phyloP scores from a whole-genome alignment of 192 early-diverging fungal genomes.

The Coemansia sp. region DNA sequence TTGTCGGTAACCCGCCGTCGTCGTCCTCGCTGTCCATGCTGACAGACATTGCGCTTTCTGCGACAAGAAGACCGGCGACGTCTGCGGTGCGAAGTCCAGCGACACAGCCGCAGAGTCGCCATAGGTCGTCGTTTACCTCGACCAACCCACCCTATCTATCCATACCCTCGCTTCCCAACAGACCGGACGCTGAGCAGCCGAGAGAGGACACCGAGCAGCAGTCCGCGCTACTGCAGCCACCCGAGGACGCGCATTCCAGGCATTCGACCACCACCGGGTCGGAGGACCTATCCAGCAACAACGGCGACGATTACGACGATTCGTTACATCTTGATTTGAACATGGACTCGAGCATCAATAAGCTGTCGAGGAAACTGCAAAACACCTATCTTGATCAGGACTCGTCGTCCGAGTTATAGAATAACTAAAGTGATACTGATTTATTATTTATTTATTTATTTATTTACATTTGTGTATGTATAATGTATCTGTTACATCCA shows the following conservation, averaged over 20 bases:
- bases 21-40: slow-evolving; percentile 5
- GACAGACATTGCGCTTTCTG: slow-evolving; percentile 13
- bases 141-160: background rate
- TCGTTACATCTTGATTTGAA: background rate
- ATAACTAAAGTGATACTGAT: background rate
- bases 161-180: background rate
- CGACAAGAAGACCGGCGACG: background rate
- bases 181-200: background rate
- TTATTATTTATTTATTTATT: background rate
- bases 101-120: background rate
- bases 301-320: background rate
- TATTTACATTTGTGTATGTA: no score
- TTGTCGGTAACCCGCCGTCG: slow-evolving; percentile 19
- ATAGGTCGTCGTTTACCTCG: background rate
- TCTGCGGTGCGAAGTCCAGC: background rate
- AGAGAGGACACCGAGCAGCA: slow-evolving; percentile 5
- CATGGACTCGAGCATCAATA: slow-evolving; percentile 2
- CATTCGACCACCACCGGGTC: slow-evolving; percentile 9
- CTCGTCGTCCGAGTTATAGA: slow-evolving; percentile 5
- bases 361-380: slow-evolving; percentile 3
- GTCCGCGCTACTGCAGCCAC: background rate
- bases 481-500: no score
- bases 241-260: slow-evolving; percentile 1
- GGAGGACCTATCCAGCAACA: background rate
- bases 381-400: background rate